Evolutionary conservation across 2,329 filamentous ascomycete genomes (phyloP), one percentile per base, ranked within the genome.

Genomic region (Colletotrichum navitas): DNA sequence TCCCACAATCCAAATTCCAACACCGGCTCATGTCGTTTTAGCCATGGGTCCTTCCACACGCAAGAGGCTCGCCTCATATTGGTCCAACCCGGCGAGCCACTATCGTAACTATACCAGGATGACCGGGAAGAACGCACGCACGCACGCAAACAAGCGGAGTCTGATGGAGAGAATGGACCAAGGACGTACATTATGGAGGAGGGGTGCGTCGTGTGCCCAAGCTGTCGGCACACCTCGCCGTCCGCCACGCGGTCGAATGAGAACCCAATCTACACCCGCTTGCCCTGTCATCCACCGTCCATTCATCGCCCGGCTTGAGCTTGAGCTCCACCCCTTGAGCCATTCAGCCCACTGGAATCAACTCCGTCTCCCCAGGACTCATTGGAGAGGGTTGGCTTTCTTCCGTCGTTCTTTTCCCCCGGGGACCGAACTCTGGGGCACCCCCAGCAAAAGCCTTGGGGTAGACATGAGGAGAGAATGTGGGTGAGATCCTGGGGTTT

Each of bases 241-340:
- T 56, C 63, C 68, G 36, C 45, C 66, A 43, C n/a, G 68, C 68
- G 68, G 68, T 63, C 24, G 52, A 63, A 71, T 63, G 58, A 68
- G 63, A 59, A 29, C 64, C 64, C 68, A 68, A 63, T 36, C 18
- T 51, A 51, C 54, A 41, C 52, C 58, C 68, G 47, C 56, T 41
- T 34, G 32, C 39, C 10, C 29, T 34, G 34, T n/a, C 24, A 41
- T 63, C 24, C 14, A 24, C 54, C 47, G 29, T 24, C 43, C 24
- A 47, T 49, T 24, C 21, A 61, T 26, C 3, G 29, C 36, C 34
- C 3, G 51, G 49, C 26, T 26, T 43, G 1, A 16, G 14, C 51
- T 45, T 11, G 10, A 7, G 29, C 32, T 58, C 2, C 21, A 18
- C 3, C 32, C 43, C 49, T 51, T 34, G 59, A 68, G 59, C 47